Evolutionary conservation across 306 rosid genomes (phyloP).

Genomic region (Senna tora): DNA sequence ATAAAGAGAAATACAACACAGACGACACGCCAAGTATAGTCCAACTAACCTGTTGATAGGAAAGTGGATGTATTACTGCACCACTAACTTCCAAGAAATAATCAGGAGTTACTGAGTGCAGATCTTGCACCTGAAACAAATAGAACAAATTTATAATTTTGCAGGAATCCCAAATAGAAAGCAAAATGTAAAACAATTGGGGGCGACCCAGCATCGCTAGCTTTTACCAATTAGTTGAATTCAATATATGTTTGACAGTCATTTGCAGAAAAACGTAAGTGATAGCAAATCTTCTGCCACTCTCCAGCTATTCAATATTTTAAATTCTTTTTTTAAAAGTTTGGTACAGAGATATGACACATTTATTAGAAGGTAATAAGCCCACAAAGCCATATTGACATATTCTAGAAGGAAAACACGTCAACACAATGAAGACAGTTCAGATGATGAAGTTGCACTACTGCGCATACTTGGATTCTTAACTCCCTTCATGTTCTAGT

Average conservation of each 20-base stretch:
- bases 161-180: background rate
- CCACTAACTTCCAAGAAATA: slow-evolving; percentile 94
- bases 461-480: no score
- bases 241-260: no score
- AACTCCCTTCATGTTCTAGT: no score
- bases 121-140: slow-evolving; percentile 85
- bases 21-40: slow-evolving; percentile 20
- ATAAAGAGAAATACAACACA: slow-evolving; percentile 19
- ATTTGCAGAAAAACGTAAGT: no score
- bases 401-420: no score
- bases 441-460: no score
- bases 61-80: slow-evolving; percentile 94
- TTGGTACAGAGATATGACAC: background rate
- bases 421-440: no score
- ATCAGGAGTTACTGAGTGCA: slow-evolving; percentile 89
- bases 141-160: background rate
- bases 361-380: slow-evolving; percentile 21
- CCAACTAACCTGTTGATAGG: slow-evolving; percentile 93
- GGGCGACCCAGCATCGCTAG: no score
- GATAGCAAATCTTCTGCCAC: no score
- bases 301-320: background rate
- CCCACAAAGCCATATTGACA: no score
- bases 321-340: background rate
- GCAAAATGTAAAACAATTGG: background rate
- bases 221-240: no score